phyloP scores from a whole-genome alignment of 2,329 filamentous ascomycete genomes.

The Penicillium glabrum region DNA sequence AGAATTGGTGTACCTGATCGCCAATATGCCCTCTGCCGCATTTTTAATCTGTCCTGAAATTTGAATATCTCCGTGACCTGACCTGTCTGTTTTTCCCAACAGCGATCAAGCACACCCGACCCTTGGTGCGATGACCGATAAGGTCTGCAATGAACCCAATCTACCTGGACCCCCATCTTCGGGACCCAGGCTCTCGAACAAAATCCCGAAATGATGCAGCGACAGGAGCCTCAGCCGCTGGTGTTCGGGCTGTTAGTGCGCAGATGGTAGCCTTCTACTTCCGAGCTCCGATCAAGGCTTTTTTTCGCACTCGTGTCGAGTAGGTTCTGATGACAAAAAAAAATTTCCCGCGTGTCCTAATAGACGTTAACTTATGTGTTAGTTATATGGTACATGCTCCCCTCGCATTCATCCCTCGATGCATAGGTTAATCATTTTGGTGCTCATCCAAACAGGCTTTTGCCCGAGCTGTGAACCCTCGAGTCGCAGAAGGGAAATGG shows the following conservation, averaged over 20 bases:
- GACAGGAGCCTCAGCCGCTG: slow-evolving; percentile 78
- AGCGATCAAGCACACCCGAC: neutral
- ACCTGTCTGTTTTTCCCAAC: neutral
- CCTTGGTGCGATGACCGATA: slow-evolving; percentile 2
- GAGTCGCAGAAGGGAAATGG: slow-evolving; percentile 49
- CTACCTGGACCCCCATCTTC: slow-evolving; percentile 16
- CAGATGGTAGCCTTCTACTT: slow-evolving; percentile 90
- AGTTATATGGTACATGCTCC: slow-evolving; percentile 52
- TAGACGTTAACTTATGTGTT: slow-evolving; percentile 20
- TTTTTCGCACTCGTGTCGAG: slow-evolving; percentile 87
- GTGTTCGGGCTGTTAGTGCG: slow-evolving; percentile 78
- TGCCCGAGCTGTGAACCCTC: slow-evolving; percentile 62
- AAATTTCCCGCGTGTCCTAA: neutral
- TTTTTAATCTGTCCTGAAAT: neutral
- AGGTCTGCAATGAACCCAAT: slow-evolving; percentile 16
- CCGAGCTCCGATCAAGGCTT: slow-evolving; percentile 84
- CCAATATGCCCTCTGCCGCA: neutral
- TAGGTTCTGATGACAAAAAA: slow-evolving; percentile 50
- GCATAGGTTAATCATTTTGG: slow-evolving; percentile 8
- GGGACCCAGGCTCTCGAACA: slow-evolving; percentile 27
- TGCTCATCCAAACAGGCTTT: slow-evolving; percentile 50
- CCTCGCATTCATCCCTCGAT: neutral
- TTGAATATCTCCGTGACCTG: neutral
- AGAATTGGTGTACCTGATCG: neutral
- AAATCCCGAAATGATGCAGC: slow-evolving; percentile 60